Base-by-base conservation (phyloP, 495 filamentous ascomycete species). In the Chlorociboria aeruginascens region DNA sequence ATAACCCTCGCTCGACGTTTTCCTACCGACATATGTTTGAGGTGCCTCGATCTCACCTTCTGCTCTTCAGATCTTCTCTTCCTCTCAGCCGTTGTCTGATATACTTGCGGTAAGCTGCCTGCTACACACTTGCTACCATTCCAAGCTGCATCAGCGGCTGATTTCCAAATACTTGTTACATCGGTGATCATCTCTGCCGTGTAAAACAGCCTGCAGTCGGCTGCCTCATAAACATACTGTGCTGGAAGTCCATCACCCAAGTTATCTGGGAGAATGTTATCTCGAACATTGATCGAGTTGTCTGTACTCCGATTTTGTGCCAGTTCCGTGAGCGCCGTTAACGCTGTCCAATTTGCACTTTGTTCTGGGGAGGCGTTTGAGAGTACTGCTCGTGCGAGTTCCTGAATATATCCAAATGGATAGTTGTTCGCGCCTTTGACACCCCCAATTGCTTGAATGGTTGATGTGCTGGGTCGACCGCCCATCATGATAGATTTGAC, bases 401-500 rank as follows among this genome's bases (percentile, higher is more conserved):
- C 8, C 10, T 30, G 13, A 17, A 51, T 46, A 28, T 51, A 51
- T 3, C 35, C 17, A 30, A 51, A 51, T 12, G 38, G 14, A 37
- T 51, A 51, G 30, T 45, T 51, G 31, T 51, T 51, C 7, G 61
- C 56, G n/a, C 79, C 78, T 56, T 78, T 78, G 0, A 72, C 70
- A 25, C 72, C 72, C 8, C 78, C 79, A 7, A 81, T 65, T 11
- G 69, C 74, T 61, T 82, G 79, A 63, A 84, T 84, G 6, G 69
- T 65, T 11, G 61, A 63, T 2, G 62, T 54, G 42, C 66, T 61
- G 10, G 77, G 73, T 16, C 78, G 69, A 8, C 79, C 80, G 13
- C 80, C 79, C 28, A 82, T 59, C 1, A 69, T 70, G 40, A 83
- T 71, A 32, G 72, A 76, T 54, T 73, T 74, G 2, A 84, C 72